Conservation (phyloP, 2,329 filamentous ascomycete genomes). For the Cladosporium sp. region DNA sequence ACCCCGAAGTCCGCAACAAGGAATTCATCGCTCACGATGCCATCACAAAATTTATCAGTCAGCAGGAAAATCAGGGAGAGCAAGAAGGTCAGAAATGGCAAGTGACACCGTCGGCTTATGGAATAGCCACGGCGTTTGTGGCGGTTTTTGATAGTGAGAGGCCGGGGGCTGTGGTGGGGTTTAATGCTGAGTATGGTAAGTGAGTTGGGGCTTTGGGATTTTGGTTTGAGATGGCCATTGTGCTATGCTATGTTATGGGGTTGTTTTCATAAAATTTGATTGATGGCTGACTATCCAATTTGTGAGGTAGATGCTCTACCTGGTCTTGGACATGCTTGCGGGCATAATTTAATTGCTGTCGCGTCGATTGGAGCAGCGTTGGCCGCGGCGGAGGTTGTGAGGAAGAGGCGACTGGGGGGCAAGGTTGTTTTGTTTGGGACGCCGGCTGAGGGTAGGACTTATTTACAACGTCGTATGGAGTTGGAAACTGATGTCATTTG, state of each 20-base stretch:
- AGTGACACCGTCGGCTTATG: constrained; percentile 41
- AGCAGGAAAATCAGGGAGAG: constrained; percentile 35
- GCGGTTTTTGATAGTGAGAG: constrained; percentile 51
- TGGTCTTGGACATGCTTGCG: constrained; percentile 47
- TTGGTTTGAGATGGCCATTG: too few relatives aligned
- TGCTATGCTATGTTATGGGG: too few relatives aligned
- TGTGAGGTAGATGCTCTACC: constrained; percentile 43
- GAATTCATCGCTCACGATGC: constrained; percentile 53
- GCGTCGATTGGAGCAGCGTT: constrained; percentile 15
- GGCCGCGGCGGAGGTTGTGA: constrained; percentile 34
- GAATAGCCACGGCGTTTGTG: constrained; percentile 55
- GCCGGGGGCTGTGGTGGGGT: constrained; percentile 40
- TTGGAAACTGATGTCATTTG: background rate
- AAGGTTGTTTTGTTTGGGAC: constrained; percentile 46
- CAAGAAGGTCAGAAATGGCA: constrained; percentile 31
- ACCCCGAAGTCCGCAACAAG: constrained; percentile 52
- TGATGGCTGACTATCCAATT: constrained; percentile 37
- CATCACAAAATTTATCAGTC: constrained; percentile 50
- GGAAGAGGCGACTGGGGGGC: constrained; percentile 33
- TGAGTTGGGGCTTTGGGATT: too few relatives aligned
- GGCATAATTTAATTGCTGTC: constrained; percentile 39
- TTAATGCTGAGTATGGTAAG: constrained; percentile 49
- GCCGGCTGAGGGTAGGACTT: constrained; percentile 42
- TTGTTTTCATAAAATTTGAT: too few relatives aligned
- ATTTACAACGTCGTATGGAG: background rate